These are phyloP conservation scores for Dictyostelium discoideum DNA, from an alignment of 78 protist species.

Conservation along the genomic window DNA sequence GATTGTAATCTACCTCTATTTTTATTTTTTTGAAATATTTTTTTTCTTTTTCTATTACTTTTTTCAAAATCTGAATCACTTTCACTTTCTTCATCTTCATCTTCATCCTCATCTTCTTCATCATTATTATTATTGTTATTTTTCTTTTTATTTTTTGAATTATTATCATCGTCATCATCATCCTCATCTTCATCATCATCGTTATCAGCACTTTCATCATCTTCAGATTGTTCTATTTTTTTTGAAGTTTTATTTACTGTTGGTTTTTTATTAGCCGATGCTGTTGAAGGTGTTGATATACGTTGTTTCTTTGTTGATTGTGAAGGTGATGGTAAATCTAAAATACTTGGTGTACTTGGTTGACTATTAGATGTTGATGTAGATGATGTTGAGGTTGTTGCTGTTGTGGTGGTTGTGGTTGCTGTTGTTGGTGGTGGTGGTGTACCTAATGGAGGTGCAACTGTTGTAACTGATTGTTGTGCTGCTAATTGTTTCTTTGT, in stretches of 20 bases:
- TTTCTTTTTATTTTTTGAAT: background rate
- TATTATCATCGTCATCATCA: background rate
- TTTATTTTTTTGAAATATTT: background rate
- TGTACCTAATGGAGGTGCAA: background rate
- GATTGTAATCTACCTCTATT: background rate
- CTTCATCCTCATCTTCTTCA: background rate
- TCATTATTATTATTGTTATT: background rate
- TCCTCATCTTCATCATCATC: background rate
- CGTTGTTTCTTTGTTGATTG: background rate
- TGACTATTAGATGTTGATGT: background rate
- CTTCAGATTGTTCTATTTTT: background rate
- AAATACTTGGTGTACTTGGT: background rate
- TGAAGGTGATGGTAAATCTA: conserved; percentile 1
- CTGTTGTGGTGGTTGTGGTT: background rate
- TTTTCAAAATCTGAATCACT: background rate
- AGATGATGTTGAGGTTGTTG: background rate
- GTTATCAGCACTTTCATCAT: background rate
- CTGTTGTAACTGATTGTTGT: background rate
- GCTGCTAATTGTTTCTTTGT: background rate
- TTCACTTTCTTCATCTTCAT: conserved; percentile 7
- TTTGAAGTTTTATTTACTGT: background rate
- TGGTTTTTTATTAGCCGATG: background rate
- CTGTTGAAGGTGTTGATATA: background rate
- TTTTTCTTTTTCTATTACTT: background rate
- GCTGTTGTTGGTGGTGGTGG: background rate